Evolutionary conservation across 768 basidiomycete genomes (phyloP).

Genomic region (Udeniomyces megalosporus): DNA sequence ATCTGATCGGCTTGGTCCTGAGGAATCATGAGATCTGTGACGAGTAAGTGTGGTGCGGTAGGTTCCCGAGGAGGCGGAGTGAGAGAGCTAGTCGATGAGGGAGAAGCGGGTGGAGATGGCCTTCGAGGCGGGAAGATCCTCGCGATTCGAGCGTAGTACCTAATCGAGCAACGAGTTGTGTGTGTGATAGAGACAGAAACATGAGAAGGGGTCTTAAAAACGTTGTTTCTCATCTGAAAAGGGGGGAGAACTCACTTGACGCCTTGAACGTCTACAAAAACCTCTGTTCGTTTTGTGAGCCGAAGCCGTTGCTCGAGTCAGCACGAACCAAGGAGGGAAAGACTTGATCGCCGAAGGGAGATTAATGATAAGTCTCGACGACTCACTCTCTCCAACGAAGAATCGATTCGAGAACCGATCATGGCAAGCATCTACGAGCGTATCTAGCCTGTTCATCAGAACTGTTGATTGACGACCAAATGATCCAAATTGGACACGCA

Average conservation of each 20-base stretch:
- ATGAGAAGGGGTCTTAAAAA: no score
- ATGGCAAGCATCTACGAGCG: slow-evolving; percentile 82
- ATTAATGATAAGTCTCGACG: neutral
- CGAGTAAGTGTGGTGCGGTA: slow-evolving; percentile 44
- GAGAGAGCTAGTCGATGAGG: slow-evolving; percentile 17
- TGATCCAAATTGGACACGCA: no score
- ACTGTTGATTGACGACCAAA: neutral
- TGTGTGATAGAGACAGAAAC: neutral
- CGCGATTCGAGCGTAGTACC: slow-evolving; percentile 67
- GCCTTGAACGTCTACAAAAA: slow-evolving; percentile 71
- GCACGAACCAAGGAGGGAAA: neutral
- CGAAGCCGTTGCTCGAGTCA: neutral
- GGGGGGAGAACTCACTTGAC: slow-evolving; percentile 44
- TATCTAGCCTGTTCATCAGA: slow-evolving; percentile 41
- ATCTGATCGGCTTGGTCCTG: slow-evolving; percentile 49
- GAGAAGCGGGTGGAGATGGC: neutral
- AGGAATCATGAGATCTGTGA: slow-evolving; percentile 60
- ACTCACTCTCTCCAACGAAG: slow-evolving; percentile 76
- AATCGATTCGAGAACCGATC: slow-evolving; percentile 95
- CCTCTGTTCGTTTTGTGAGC: slow-evolving; percentile 37
- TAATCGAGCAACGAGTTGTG: no score
- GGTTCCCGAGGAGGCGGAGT: neutral
- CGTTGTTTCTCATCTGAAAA: neutral
- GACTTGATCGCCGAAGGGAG: neutral
- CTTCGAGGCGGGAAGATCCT: slow-evolving; percentile 44